These are phyloP conservation scores for Taiozyma sp. DNA, from an alignment of 1,139 yeast genomes.

Conservation along the genomic window DNA sequence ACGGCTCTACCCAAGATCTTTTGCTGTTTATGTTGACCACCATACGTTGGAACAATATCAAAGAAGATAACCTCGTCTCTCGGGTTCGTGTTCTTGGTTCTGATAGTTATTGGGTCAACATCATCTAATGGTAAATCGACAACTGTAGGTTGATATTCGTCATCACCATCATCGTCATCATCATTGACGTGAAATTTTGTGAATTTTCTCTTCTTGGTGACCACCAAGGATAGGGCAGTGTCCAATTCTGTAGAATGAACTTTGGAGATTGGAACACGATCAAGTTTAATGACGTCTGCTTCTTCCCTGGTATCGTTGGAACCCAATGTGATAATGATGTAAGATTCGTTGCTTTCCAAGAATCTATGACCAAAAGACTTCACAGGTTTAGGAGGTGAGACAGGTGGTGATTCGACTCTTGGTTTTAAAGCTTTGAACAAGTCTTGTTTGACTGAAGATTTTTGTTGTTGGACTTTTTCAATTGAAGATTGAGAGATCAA, in stretches of 20 bases:
- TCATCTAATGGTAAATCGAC: constrained; percentile 85
- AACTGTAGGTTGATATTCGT: constrained; percentile 59
- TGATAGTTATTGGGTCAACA: constrained; percentile 80
- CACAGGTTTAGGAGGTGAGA: constrained; percentile 36
- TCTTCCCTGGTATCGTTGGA: constrained; percentile 72
- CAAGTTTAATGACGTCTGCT: constrained; percentile 62
- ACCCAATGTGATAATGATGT: constrained; percentile 79
- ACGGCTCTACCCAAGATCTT: constrained; percentile 78
- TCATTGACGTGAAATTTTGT: background rate
- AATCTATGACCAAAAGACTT: constrained; percentile 88
- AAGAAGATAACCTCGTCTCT: constrained; percentile 63
- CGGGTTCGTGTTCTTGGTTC: constrained; percentile 43
- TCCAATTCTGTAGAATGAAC: constrained; percentile 81
- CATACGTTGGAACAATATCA: constrained; percentile 93
- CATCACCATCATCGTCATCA: constrained; percentile 22
- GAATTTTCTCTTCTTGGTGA: constrained; percentile 45
- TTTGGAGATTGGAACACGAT: constrained; percentile 68
- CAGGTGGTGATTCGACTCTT: constrained; percentile 12
- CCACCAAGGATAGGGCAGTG: constrained; percentile 77
- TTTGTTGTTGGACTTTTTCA: constrained; percentile 31
- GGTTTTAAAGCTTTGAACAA: constrained; percentile 20
- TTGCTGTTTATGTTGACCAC: constrained; percentile 37
- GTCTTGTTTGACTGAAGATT: constrained; percentile 11
- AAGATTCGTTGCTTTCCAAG: constrained; percentile 53
- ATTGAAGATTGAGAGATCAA: constrained; percentile 26